Base-by-base conservation (phyloP, 805 yeast species). In the Candida ortonii region DNA sequence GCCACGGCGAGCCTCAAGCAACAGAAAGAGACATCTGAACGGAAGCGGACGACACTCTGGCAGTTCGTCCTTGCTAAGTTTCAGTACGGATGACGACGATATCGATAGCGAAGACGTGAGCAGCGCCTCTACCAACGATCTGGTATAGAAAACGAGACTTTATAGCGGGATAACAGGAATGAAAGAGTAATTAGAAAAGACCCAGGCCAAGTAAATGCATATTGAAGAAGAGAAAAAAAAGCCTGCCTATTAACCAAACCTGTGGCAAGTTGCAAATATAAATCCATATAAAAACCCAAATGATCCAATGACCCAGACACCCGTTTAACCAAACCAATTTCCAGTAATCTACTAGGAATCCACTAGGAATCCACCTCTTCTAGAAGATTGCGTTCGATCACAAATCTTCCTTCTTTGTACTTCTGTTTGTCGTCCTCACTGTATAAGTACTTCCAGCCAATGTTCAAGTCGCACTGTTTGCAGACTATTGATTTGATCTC, bases 401-500 rank as follows among this genome's bases (percentile, higher is more conserved):
- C 65, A 33, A 39, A 61, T 20, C 59, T 47, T n/a, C 58, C 57
- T 37, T 53, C 56, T 34, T 61, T 61, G 33, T 61, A 61, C 26
- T 45, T 53, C 38, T 61, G 59, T 16, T 47, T 40, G 6, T 43
- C 38, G 20, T 50, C 48, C 20, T 57, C 56, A 32, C 60, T 46
- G 28, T 44, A 50, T 11, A 61, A 36, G 33, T 61, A 61, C 36
- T 57, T 57, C 66, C 66, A 61, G 9, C 66, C 66, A 9, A 61
- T 19, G 15, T 42, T 38, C 7, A 29, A 32, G 13, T 45, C 38
- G 36, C 66, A 61, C 37, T 61, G 66, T 25, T 46, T 37, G 43
- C 66, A 61, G 16, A 34, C 37, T 20, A 61, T 47, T 7, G 32
- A 22, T 26, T 49, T 52, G n/a, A 61, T 53, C 22, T 47, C 55